These are phyloP conservation scores for Vickermania ingenoplastis DNA, from an alignment of 208 protist genomes.

Conservation along the genomic window DNA sequence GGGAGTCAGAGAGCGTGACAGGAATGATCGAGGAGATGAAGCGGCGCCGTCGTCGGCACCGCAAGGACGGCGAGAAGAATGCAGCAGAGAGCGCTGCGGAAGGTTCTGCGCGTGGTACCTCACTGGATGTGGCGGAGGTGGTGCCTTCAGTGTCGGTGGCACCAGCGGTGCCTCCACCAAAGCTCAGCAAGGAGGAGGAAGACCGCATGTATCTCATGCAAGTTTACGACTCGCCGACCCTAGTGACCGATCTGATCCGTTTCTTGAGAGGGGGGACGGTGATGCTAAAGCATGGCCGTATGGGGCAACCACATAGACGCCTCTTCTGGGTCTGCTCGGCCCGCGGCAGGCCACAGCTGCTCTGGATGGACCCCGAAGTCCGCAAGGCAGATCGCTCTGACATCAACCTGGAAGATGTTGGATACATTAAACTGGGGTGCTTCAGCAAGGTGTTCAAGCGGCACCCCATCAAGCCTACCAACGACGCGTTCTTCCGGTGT, in stretches of 20 bases:
- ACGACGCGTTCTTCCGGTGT: slow-evolving; percentile 76
- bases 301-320: slow-evolving; percentile 80
- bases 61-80: background rate
- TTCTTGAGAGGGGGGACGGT: slow-evolving; percentile 75
- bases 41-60: background rate
- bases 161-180: slow-evolving; percentile 2
- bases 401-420: slow-evolving; percentile 67
- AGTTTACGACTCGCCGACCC: slow-evolving; percentile 79
- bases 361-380: slow-evolving; percentile 60
- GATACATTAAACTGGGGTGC: slow-evolving; percentile 82
- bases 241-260: slow-evolving; percentile 74
- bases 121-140: background rate
- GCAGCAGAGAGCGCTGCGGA: background rate
- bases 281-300: slow-evolving; percentile 89
- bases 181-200: slow-evolving; percentile 20
- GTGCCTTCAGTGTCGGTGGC: background rate
- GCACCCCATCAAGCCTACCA: slow-evolving; percentile 35
- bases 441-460: slow-evolving; percentile 89
- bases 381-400: slow-evolving; percentile 36
- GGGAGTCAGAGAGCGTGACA: background rate
- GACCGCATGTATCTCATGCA: slow-evolving; percentile 65
- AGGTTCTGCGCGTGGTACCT: background rate
- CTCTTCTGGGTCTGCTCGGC: slow-evolving; percentile 77
- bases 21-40: background rate
- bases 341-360: slow-evolving; percentile 37